Evolutionary conservation across 805 yeast genomes (phyloP).

Genomic region (Saturnispora bothae): DNA sequence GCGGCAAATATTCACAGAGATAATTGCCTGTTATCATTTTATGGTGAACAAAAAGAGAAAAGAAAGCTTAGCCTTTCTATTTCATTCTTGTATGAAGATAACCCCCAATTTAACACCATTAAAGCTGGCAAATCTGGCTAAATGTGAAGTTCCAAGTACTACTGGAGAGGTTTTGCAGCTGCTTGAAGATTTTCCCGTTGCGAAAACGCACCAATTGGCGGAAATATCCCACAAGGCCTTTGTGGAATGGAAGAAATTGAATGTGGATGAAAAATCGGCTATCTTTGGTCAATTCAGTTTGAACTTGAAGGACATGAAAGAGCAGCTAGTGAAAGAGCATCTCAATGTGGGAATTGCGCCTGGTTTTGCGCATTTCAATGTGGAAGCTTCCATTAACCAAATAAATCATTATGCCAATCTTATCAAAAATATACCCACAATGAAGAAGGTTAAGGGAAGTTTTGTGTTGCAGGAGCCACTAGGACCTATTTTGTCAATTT

Average conservation of each 20-base stretch:
- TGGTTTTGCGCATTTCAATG: conserved; percentile 19
- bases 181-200: neutral
- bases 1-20: conserved; percentile 6
- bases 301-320: conserved; percentile 9
- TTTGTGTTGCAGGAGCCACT: conserved; percentile 29
- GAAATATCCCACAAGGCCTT: conserved; percentile 14
- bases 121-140: neutral
- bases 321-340: conserved; percentile 18
- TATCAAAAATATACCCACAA: conserved; percentile 2
- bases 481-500: conserved; percentile 36
- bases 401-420: conserved; percentile 22
- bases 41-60: neutral
- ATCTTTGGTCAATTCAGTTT: conserved; percentile 10
- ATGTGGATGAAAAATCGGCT: conserved; percentile 9
- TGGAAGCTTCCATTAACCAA: conserved; percentile 22
- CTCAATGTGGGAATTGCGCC: conserved; percentile 27
- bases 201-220: neutral
- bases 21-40: neutral
- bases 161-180: neutral
- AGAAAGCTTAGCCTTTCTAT: neutral
- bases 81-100: neutral
- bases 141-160: neutral
- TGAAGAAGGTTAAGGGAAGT: conserved; percentile 3
- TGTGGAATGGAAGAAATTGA: conserved; percentile 13
- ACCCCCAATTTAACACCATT: conserved; percentile 3